Evolutionary conservation across 2,329 filamentous ascomycete species (phyloP), one percentile per base, ranked within the genome.

Genomic region (Fusarium tricinctum): DNA sequence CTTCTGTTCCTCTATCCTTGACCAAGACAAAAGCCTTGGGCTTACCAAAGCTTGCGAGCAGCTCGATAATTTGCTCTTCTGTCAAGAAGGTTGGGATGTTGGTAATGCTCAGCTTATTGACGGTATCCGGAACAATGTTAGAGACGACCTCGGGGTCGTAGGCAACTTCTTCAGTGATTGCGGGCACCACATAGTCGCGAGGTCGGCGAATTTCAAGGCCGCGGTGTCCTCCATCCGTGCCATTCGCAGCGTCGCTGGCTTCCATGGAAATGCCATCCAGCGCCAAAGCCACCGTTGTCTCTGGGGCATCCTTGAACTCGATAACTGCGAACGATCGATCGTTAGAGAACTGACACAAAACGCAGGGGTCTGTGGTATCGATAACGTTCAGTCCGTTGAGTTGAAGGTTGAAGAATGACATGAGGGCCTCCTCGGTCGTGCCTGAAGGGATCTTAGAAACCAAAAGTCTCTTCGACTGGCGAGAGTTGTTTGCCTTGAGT

Each of bases 341-440:
- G 61, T 89, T 88, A 22, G 94, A 91, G 57, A 98, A 85, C 73
- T 97, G 92, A 38, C 91, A 93, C 9, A 91, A 90, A 52, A 93
- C 85, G 77, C 96, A 98, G 35, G 95, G 94, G 74, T 98, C 94
- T 46, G 88, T 86, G 68, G 88, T 90, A 69, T 93, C 90, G 52
- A 97, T 89, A 35, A 97, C 91, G 74, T 99, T 99, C 46, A 99
- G 83, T n/a, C 94, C 94, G 74, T 99, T 98, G 51, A 99, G 87
- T 78, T 98, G 94, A 23, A 97, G 85, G 76, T 99, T 99, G 86
- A 99, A 97, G 82, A 97, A 99, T 22, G 89, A 86, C 63, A 91
- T 82, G 40, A 99, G 78, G 66, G 82, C 83, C 53, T 97, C 94
- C 62, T 97, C 93, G 15, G 88, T 92, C n/a, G 87, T 86, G 23